These are phyloP conservation scores for Didymella sp. DNA, from an alignment of 2,329 filamentous ascomycete species.

Conservation along the genomic window DNA sequence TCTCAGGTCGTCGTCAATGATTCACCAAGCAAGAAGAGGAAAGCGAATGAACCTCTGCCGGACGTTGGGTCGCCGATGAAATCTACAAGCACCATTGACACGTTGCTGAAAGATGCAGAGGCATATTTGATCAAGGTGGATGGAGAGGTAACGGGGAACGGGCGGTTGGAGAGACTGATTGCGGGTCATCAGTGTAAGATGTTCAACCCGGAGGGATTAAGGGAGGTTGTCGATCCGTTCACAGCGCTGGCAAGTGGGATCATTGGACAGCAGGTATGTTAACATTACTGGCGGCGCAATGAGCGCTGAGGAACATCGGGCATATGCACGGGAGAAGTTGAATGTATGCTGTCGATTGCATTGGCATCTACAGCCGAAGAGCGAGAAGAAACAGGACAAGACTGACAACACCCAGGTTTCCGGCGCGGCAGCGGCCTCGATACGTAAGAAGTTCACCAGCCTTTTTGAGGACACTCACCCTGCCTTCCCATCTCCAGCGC, in stretches of 20 bases:
- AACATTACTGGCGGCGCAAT: not conserved
- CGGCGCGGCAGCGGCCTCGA: conserved; percentile 86
- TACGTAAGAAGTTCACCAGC: conserved; percentile 70
- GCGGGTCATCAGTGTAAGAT: conserved; percentile 76
- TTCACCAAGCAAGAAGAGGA: conserved; percentile 32
- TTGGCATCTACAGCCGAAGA: not conserved
- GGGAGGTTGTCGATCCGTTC: conserved; percentile 88
- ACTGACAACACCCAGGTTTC: conserved; percentile 66
- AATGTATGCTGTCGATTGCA: not conserved
- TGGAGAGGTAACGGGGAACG: conserved; percentile 60
- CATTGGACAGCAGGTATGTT: conserved; percentile 79
- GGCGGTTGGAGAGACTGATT: conserved; percentile 64
- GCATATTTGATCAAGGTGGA: conserved; percentile 77
- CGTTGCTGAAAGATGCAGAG: conserved; percentile 76
- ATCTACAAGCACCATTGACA: conserved; percentile 64
- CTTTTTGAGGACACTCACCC: conserved; percentile 60
- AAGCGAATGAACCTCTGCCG: not conserved
- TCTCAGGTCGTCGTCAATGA: conserved; percentile 64
- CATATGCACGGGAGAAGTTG: not conserved
- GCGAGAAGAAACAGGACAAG: not conserved
- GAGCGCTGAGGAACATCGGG: not conserved
- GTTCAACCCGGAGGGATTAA: conserved; percentile 82
- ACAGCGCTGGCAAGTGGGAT: conserved; percentile 83
- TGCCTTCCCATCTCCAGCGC: conserved; percentile 76
- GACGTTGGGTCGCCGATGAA: conserved; percentile 13